A percentile compares a stretch with the other conserved stretches of the same genome.
Evolutionary conservation across 176 grass and related monocot species (phyloP).

Genomic region (Leersia perrieri): DNA sequence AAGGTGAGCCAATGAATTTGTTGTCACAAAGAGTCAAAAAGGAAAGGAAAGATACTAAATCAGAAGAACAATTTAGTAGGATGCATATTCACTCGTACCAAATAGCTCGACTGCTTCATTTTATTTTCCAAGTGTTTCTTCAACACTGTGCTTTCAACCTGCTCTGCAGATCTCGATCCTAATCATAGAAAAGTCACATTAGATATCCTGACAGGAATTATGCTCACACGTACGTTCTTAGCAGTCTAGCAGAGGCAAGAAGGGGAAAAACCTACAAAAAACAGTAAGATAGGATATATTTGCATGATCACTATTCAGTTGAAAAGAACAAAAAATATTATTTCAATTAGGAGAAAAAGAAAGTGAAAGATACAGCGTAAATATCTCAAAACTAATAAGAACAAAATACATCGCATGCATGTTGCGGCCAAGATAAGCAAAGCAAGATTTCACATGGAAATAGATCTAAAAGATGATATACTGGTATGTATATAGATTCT

Average conservation of each 20-base stretch:
- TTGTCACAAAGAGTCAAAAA: constrained; percentile 17
- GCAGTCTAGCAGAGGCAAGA: constrained; percentile 18
- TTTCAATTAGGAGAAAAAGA: background rate
- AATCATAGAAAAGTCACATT: constrained; percentile 23
- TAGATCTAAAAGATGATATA: background rate
- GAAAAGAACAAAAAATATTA: background rate
- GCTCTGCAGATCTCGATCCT: constrained; percentile 45
- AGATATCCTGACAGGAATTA: constrained; percentile 5
- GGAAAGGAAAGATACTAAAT: background rate
- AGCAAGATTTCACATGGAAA: constrained; percentile 7
- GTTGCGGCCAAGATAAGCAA: constrained; percentile 3
- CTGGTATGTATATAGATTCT: background rate
- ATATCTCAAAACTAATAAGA: constrained; percentile 5
- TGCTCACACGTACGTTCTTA: background rate
- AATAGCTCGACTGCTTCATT: constrained; percentile 64
- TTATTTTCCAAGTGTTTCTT: constrained; percentile 68
- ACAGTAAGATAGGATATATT: background rate
- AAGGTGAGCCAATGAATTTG: constrained; percentile 30
- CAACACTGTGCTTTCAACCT: constrained; percentile 58
- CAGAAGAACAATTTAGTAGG: background rate
- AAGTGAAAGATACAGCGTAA: background rate
- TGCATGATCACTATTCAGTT: background rate
- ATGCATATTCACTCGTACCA: constrained; percentile 49
- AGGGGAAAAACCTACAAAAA: constrained; percentile 18
- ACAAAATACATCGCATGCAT: background rate